phyloP scores from a whole-genome alignment of 805 yeast genomes.

The Nakazawaea siamensis region DNA sequence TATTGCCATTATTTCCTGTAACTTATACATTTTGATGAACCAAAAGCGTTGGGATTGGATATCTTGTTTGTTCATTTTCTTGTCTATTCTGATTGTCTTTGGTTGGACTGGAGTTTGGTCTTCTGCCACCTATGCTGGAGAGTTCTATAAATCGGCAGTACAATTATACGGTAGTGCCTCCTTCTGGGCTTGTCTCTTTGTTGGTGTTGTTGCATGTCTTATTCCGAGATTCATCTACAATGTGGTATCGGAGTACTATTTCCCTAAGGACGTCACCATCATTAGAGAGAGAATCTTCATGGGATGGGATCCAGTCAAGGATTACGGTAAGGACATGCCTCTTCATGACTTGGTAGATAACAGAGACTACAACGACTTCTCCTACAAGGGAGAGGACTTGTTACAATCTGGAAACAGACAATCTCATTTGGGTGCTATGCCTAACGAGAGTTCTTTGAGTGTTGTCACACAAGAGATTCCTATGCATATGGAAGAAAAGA shows the following conservation, averaged over 20 bases:
- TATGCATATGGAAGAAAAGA: slow-evolving; percentile 20
- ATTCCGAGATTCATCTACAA: slow-evolving; percentile 63
- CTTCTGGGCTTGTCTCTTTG: slow-evolving; percentile 58
- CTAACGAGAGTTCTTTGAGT: slow-evolving; percentile 16
- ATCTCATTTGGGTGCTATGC: not conserved
- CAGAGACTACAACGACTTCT: slow-evolving; percentile 10
- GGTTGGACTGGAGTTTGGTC: slow-evolving; percentile 84
- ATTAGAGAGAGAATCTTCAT: slow-evolving; percentile 59
- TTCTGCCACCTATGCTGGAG: slow-evolving; percentile 38
- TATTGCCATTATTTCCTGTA: slow-evolving; percentile 56
- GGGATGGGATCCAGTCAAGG: slow-evolving; percentile 27
- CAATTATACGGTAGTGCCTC: slow-evolving; percentile 51
- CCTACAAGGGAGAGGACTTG: slow-evolving; percentile 9
- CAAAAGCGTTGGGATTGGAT: slow-evolving; percentile 79
- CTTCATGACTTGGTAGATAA: slow-evolving; percentile 8
- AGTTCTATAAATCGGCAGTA: slow-evolving; percentile 57
- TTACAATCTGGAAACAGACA: not conserved
- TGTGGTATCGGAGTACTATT: slow-evolving; percentile 39
- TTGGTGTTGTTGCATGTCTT: slow-evolving; percentile 49
- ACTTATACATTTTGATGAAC: slow-evolving; percentile 56
- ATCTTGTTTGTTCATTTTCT: slow-evolving; percentile 37
- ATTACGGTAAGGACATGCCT: slow-evolving; percentile 7
- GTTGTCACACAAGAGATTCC: slow-evolving; percentile 31
- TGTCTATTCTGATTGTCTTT: slow-evolving; percentile 52
- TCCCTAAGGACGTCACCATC: slow-evolving; percentile 65